These are phyloP conservation scores for Metschnikowia reukaufii DNA, from an alignment of 805 yeast genomes.

Conservation along the genomic window DNA sequence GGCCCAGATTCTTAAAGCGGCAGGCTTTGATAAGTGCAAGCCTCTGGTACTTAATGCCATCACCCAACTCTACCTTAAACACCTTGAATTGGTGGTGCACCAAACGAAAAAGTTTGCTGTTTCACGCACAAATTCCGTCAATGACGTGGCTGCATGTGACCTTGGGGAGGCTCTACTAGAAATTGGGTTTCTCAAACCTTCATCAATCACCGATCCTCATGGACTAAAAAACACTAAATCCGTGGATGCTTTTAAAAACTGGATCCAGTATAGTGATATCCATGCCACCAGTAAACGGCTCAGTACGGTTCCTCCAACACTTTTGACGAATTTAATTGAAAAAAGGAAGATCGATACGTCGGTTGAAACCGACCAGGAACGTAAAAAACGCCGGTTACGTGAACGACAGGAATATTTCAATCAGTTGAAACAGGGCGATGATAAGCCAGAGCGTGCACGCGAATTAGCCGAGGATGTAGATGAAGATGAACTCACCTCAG, in stretches of 20 bases:
- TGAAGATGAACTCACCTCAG: constrained; percentile 23
- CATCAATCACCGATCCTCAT: constrained; percentile 45
- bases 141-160: constrained; percentile 60
- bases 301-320: constrained; percentile 30
- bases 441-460: constrained; percentile 10
- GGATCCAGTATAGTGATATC: constrained; percentile 34
- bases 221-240: constrained; percentile 37
- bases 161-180: constrained; percentile 67
- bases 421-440: constrained; percentile 32
- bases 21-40: constrained; percentile 80
- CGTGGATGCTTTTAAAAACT: constrained; percentile 36
- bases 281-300: constrained; percentile 24
- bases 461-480: constrained; percentile 24
- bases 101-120: constrained; percentile 53
- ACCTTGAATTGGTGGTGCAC: constrained; percentile 52
- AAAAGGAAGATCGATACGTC: constrained; percentile 38
- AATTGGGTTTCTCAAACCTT: constrained; percentile 60
- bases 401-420: constrained; percentile 43
- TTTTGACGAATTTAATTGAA: constrained; percentile 36
- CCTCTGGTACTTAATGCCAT: constrained; percentile 70
- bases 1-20: constrained; percentile 65
- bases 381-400: constrained; percentile 33
- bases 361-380: constrained; percentile 36
- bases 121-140: constrained; percentile 32
- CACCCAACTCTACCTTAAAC: constrained; percentile 74